Evolutionary conservation across 495 filamentous ascomycete species (phyloP).

Genomic region (Mycothermus thermophilus): DNA sequence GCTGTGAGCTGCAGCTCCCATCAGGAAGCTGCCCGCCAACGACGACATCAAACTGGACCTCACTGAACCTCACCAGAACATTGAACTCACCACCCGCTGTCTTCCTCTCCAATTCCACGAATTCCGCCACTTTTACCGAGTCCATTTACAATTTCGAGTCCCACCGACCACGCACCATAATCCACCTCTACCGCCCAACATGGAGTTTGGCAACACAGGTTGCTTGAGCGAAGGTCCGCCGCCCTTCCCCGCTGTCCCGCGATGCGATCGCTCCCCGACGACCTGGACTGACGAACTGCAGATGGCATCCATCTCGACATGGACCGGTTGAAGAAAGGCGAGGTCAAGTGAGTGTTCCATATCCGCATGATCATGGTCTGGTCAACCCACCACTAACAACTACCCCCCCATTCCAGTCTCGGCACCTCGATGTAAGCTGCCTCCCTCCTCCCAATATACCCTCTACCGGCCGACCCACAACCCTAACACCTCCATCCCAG

Average conservation of each 20-base stretch:
- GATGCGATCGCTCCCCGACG: constrained; percentile 1
- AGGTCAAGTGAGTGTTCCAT: constrained; percentile 52
- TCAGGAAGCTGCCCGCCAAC: constrained; percentile 14
- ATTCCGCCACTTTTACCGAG: not conserved
- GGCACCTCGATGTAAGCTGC: constrained; percentile 89
- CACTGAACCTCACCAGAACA: too few relatives aligned
- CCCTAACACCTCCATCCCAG: constrained; percentile 27
- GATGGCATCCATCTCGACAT: constrained; percentile 99
- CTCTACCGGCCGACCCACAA: too few relatives aligned
- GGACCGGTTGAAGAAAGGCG: constrained; percentile 52
- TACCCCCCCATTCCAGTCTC: constrained; percentile 55
- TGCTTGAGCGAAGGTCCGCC: constrained; percentile 55
- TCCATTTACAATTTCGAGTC: not conserved
- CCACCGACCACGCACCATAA: not conserved
- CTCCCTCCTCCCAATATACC: constrained; percentile 5
- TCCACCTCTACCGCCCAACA: constrained; percentile 18
- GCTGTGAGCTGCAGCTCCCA: constrained; percentile 30
- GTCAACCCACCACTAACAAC: too few relatives aligned
- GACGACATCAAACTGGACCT: too few relatives aligned
- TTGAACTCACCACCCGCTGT: constrained; percentile 9
- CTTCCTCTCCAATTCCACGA: constrained; percentile 5
- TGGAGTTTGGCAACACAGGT: constrained; percentile 53
- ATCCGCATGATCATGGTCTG: too few relatives aligned
- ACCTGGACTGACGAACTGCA: constrained; percentile 24
- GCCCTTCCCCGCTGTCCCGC: constrained; percentile 11